Conservation (phyloP, 805 yeast species). For the Gaillardinia entomophila region DNA sequence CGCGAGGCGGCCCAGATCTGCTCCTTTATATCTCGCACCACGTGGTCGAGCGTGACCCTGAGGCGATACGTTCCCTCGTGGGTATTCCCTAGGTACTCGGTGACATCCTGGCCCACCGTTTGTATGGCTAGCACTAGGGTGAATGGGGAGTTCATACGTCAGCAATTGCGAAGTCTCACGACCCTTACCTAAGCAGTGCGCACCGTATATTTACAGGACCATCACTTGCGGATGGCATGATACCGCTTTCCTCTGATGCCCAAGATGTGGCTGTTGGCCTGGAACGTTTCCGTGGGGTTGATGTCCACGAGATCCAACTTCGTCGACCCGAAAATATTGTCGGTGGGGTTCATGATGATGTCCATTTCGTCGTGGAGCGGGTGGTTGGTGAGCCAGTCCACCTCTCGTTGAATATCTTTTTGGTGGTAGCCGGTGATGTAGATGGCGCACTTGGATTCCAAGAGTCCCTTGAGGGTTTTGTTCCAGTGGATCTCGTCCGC, state of each 20-base stretch:
- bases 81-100: neutral
- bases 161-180: no score
- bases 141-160: slow-evolving; percentile 18
- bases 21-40: slow-evolving; percentile 16
- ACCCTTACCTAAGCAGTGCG: no score
- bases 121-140: slow-evolving; percentile 4
- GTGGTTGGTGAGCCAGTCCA: slow-evolving; percentile 65
- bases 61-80: slow-evolving; percentile 3
- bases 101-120: slow-evolving; percentile 1
- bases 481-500: slow-evolving; percentile 82
- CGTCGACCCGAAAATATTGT: slow-evolving; percentile 75
- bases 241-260: slow-evolving; percentile 96
- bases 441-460: slow-evolving; percentile 90
- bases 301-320: slow-evolving; percentile 93
- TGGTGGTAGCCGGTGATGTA: slow-evolving; percentile 88
- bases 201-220: no score
- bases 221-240: slow-evolving; percentile 61
- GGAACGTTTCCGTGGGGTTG: slow-evolving; percentile 90
- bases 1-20: slow-evolving; percentile 25
- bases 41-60: slow-evolving; percentile 19
- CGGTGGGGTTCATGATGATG: slow-evolving; percentile 65
- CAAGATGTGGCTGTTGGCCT: slow-evolving; percentile 82
- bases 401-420: slow-evolving; percentile 63
- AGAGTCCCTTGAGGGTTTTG: slow-evolving; percentile 75
- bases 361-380: slow-evolving; percentile 64